Conservation (phyloP, 306 rosid species). For the Parietaria judaica region DNA sequence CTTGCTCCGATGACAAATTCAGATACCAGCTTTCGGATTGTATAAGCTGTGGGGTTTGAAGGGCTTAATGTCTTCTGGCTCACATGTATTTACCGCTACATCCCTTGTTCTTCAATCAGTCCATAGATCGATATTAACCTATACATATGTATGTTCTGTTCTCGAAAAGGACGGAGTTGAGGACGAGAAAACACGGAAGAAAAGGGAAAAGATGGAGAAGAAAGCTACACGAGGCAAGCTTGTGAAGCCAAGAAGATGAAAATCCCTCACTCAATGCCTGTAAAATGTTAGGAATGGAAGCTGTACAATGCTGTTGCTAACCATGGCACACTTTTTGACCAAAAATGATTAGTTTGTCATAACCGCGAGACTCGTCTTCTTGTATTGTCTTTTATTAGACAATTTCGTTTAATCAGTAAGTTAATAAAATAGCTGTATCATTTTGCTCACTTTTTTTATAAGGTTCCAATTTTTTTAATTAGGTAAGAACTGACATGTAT, state of each 20-base stretch:
- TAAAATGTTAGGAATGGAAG: neutral
- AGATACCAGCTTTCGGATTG: slow-evolving; percentile 86
- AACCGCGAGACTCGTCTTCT: neutral
- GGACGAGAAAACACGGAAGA: slow-evolving; percentile 88
- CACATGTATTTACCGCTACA: slow-evolving; percentile 43
- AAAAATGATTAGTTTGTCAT: neutral
- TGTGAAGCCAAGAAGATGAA: slow-evolving; percentile 65
- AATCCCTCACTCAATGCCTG: neutral
- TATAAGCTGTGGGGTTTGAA: slow-evolving; percentile 72
- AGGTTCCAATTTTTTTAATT: too few species aligned
- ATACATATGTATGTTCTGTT: slow-evolving; percentile 3
- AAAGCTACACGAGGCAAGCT: slow-evolving; percentile 74
- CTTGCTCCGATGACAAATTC: slow-evolving; percentile 16
- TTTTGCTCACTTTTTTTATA: neutral
- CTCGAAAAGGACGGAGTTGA: slow-evolving; percentile 52
- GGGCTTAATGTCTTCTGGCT: slow-evolving; percentile 55
- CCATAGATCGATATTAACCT: slow-evolving; percentile 7
- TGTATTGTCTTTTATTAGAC: neutral
- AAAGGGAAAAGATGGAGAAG: slow-evolving; percentile 94
- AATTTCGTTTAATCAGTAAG: neutral
- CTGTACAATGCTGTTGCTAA: neutral
- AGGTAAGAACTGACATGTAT: too few species aligned
- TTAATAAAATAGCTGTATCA: too few species aligned
- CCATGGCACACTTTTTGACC: neutral
- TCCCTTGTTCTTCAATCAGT: neutral